Percentiles rank a stretch among this genome's conserved stretches.
Evolutionary conservation across 1,284 basidiomycete species (phyloP).

Genomic region (Apiotrichum sp.): DNA sequence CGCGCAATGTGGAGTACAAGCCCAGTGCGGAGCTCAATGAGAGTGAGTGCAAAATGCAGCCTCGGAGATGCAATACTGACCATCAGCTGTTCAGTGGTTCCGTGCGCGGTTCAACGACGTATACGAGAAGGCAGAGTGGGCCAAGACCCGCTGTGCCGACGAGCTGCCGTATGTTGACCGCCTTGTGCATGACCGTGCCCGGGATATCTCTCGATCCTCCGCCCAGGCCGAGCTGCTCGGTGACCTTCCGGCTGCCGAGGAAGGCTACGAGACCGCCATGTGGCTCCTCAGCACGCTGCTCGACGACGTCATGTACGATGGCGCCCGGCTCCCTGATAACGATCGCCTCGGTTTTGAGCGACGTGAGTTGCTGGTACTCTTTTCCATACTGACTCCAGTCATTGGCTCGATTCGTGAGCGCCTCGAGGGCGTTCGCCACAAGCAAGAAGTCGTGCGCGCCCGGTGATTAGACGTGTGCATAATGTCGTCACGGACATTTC

Average conservation of each 20-base stretch:
- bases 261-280: slow-evolving; percentile 86
- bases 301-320: slow-evolving; percentile 79
- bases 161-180: slow-evolving; percentile 52
- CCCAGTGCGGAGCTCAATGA: slow-evolving; percentile 53
- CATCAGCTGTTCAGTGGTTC: slow-evolving; percentile 54
- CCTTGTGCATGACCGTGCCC: slow-evolving; percentile 54
- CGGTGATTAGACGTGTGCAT: neutral
- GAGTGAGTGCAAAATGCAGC: slow-evolving; percentile 38
- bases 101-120: slow-evolving; percentile 55
- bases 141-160: slow-evolving; percentile 50
- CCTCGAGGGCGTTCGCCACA: slow-evolving; percentile 17
- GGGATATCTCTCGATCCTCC: slow-evolving; percentile 70
- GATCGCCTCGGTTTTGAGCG: slow-evolving; percentile 73
- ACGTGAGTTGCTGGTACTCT: slow-evolving; percentile 53
- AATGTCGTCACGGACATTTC: neutral
- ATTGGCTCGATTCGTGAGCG: slow-evolving; percentile 15
- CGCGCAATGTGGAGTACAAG: slow-evolving; percentile 23
- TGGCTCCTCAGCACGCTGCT: slow-evolving; percentile 88
- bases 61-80: neutral
- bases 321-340: slow-evolving; percentile 75
- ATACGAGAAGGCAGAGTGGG: slow-evolving; percentile 55
- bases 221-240: slow-evolving; percentile 85
- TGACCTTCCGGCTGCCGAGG: slow-evolving; percentile 70
- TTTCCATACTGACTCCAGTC: slow-evolving; percentile 1
- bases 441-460: slow-evolving; percentile 7